phyloP scores from a whole-genome alignment of 371 early-diverging fungal genomes.

The Circinella minor region DNA sequence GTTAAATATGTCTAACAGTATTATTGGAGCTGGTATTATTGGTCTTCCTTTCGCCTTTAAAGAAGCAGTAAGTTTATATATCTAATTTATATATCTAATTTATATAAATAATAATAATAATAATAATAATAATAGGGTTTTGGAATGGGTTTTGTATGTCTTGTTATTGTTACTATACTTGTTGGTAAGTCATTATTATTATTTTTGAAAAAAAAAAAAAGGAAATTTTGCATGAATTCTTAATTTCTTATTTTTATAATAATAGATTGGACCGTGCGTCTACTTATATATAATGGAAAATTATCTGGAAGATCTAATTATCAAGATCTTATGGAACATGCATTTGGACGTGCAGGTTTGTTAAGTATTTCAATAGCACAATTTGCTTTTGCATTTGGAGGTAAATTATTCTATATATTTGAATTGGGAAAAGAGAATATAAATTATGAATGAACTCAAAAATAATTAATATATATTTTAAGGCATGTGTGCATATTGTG shows the following conservation, averaged over 20 bases:
- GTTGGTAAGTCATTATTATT: constrained; percentile 53
- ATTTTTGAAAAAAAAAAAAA: no score
- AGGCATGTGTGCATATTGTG: constrained; percentile 82
- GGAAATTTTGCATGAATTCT: no score
- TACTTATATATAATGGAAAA: constrained; percentile 72
- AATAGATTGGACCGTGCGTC: constrained; percentile 77
- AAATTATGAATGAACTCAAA: no score
- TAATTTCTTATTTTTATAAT: constrained; percentile 2
- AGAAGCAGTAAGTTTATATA: constrained; percentile 50
- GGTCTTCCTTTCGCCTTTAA: constrained; percentile 68
- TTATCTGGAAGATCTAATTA: constrained; percentile 75
- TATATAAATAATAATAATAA: neutral
- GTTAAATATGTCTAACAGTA: constrained; percentile 80
- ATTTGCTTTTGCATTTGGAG: constrained; percentile 85
- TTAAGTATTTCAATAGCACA: constrained; percentile 77
- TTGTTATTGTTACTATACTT: constrained; percentile 65
- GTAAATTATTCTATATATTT: no score
- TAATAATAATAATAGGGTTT: constrained; percentile 57
- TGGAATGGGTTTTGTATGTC: constrained; percentile 64
- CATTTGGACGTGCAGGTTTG: constrained; percentile 76
- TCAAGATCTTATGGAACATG: constrained; percentile 75
- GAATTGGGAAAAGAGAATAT: no score
- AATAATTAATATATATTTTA: no score
- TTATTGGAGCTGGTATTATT: constrained; percentile 78
- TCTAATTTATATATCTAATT: neutral